Evolutionary conservation across 164 flowering plant genomes (phyloP).

Genomic region (Platanus orientalis): DNA sequence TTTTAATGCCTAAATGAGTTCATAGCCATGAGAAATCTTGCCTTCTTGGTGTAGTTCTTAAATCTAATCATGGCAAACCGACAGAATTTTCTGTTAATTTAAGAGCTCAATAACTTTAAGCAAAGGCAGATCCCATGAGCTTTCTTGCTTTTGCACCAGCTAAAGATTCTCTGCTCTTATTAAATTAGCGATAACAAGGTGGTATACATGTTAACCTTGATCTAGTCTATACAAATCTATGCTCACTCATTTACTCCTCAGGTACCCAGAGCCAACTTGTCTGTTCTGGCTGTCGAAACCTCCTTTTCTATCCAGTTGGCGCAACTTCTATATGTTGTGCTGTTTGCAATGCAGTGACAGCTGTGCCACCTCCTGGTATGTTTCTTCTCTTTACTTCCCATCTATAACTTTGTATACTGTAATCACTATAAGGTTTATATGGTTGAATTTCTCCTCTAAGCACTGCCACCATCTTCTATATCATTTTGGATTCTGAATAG

Average conservation of each 20-base stretch:
- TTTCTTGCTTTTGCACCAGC: not conserved
- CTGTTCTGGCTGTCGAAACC: slow-evolving; percentile 63
- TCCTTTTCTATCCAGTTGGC: slow-evolving; percentile 60
- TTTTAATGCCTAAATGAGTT: no score
- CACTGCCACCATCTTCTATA: not conserved
- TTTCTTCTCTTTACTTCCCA: not conserved
- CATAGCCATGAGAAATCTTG: not conserved
- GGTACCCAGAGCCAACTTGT: slow-evolving; percentile 68
- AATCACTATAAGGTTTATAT: not conserved
- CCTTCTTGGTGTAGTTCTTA: not conserved
- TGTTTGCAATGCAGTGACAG: slow-evolving; percentile 66
- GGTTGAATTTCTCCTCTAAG: no score
- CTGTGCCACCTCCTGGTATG: slow-evolving; percentile 79
- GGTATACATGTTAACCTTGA: not conserved
- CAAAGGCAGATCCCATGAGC: not conserved
- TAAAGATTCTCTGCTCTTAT: not conserved
- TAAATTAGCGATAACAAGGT: not conserved
- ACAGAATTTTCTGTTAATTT: not conserved
- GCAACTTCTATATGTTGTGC: slow-evolving; percentile 74
- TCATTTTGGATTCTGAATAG: slow-evolving; percentile 29
- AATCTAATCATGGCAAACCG: not conserved
- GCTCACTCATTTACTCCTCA: slow-evolving; percentile 10
- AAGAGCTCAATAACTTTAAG: not conserved
- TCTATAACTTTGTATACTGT: not conserved
- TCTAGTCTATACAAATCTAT: not conserved